Conservation (phyloP, 805 yeast genomes). For the Komagataella populi region DNA sequence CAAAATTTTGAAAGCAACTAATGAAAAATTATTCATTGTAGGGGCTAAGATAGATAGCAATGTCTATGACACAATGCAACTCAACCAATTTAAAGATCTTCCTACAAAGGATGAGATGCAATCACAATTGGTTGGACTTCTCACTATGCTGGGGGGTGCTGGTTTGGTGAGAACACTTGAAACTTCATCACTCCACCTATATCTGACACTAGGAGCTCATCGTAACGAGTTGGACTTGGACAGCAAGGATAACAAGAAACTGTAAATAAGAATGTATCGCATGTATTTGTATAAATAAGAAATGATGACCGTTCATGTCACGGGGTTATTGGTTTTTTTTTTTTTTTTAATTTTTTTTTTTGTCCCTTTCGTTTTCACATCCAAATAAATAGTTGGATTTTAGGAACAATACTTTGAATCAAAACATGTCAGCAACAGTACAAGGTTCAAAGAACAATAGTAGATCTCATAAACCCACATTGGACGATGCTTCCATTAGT, state of each 20-base stretch:
- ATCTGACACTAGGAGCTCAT: slow-evolving; percentile 62
- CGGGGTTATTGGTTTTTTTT: background rate
- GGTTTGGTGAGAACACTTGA: slow-evolving; percentile 77
- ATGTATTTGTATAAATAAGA: background rate
- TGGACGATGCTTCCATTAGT: background rate
- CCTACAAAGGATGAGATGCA: slow-evolving; percentile 63
- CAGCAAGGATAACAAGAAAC: background rate
- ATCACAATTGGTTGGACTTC: slow-evolving; percentile 69
- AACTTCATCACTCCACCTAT: slow-evolving; percentile 50
- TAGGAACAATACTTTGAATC: background rate
- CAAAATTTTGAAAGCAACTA: slow-evolving; percentile 44
- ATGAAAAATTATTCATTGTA: slow-evolving; percentile 64
- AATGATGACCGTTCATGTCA: background rate
- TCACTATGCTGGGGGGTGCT: slow-evolving; percentile 80
- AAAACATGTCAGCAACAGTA: background rate
- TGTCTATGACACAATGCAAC: slow-evolving; percentile 33
- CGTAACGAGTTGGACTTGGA: slow-evolving; percentile 13
- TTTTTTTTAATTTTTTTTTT: background rate
- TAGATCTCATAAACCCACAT: background rate
- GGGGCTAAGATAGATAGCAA: slow-evolving; percentile 62
- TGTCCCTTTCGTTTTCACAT: too few relatives aligned
- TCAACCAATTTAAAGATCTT: slow-evolving; percentile 56
- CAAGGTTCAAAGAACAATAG: background rate
- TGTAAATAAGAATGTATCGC: background rate
- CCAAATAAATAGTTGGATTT: background rate